phyloP scores from a whole-genome alignment of 805 yeast species.

The Komagataella ulmi region DNA sequence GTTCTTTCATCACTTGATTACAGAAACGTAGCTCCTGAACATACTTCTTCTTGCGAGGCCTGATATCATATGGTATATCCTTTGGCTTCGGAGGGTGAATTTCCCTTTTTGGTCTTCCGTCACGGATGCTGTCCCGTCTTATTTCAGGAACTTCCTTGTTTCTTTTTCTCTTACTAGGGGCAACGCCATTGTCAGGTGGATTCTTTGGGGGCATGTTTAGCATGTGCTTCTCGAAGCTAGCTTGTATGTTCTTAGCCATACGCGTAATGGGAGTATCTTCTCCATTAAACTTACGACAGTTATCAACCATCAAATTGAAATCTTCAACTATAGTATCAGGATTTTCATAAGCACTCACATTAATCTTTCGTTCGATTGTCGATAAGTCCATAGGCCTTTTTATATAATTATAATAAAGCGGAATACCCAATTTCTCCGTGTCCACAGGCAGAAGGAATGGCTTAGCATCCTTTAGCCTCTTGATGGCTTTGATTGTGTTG shows the following conservation, averaged over 20 bases:
- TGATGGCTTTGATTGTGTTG: constrained; percentile 74
- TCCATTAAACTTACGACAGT: constrained; percentile 81
- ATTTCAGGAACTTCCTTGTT: constrained; percentile 44
- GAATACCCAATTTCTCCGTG: constrained; percentile 75
- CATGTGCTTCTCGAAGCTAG: constrained; percentile 88
- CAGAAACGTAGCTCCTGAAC: constrained; percentile 86
- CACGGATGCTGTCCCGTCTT: constrained; percentile 55
- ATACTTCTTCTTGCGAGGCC: constrained; percentile 85
- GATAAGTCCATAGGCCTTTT: constrained; percentile 87
- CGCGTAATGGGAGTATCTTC: constrained; percentile 69
- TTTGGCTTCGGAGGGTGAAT: constrained; percentile 94
- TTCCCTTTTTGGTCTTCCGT: constrained; percentile 85
- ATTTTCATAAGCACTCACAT: constrained; percentile 54
- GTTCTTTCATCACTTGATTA: constrained; percentile 68
- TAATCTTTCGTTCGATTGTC: constrained; percentile 76
- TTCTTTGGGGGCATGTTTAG: constrained; percentile 74
- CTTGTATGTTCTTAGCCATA: constrained; percentile 86
- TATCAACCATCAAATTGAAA: constrained; percentile 71
- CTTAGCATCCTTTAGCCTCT: constrained; percentile 80
- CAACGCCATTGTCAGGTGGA: constrained; percentile 14
- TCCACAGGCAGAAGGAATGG: constrained; percentile 91
- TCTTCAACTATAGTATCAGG: constrained; percentile 62
- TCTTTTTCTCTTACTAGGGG: constrained; percentile 16
- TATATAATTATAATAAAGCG: constrained; percentile 76
- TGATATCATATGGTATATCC: constrained; percentile 80